phyloP scores from a whole-genome alignment of 306 rosid species.

The Vigna hirtella region DNA sequence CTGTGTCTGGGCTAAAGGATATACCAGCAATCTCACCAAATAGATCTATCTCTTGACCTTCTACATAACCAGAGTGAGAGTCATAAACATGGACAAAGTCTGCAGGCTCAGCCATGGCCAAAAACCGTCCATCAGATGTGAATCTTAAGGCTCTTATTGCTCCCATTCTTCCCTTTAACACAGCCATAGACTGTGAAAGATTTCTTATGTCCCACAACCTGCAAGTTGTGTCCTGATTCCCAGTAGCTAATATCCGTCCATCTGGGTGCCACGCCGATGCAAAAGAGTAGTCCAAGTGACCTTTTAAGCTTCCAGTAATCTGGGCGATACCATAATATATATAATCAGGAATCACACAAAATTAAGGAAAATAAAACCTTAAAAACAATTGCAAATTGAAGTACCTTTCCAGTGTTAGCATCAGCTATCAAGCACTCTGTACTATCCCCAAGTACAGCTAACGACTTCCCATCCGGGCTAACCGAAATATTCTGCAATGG shows the following conservation, averaged over 20 bases:
- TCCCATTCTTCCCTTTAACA: slow-evolving; percentile 93
- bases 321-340: slow-evolving; percentile 30
- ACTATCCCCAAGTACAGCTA: slow-evolving; percentile 90
- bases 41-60: slow-evolving; percentile 81
- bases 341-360: slow-evolving; percentile 8
- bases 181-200: slow-evolving; percentile 71
- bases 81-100: slow-evolving; percentile 85
- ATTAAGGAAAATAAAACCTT: background rate
- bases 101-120: slow-evolving; percentile 97
- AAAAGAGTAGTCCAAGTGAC: slow-evolving; percentile 92
- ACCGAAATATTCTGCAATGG: slow-evolving; percentile 69
- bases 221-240: slow-evolving; percentile 96
- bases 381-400: background rate
- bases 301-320: slow-evolving; percentile 71
- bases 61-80: slow-evolving; percentile 58
- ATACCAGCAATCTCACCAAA: slow-evolving; percentile 95
- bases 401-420: slow-evolving; percentile 75
- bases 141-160: slow-evolving; percentile 82
- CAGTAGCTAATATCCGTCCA: slow-evolving; percentile 84
- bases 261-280: slow-evolving; percentile 98
- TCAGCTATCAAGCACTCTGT: slow-evolving; percentile 82
- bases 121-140: slow-evolving; percentile 72
- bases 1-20: slow-evolving; percentile 86
- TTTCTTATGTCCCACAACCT: slow-evolving; percentile 96
- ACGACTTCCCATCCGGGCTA: slow-evolving; percentile 83